These are phyloP conservation scores for Biscogniauxia marginata DNA, from an alignment of 2,329 filamentous ascomycete genomes.

Conservation along the genomic window DNA sequence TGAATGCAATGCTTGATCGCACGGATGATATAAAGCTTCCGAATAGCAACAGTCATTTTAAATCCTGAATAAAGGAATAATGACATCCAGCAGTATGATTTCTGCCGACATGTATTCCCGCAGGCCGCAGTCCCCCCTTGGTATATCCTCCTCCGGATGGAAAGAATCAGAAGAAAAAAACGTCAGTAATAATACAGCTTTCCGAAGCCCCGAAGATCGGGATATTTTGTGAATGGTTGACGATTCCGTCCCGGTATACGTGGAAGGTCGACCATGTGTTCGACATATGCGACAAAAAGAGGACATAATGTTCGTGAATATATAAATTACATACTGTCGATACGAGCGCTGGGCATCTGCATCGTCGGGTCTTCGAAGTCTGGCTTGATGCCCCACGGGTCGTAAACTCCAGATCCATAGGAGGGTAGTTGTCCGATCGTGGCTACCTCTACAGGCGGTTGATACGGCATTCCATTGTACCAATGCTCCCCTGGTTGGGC, in stretches of 20 bases:
- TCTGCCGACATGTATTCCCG: not conserved
- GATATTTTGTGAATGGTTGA: conserved; percentile 5
- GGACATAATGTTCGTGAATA: not conserved
- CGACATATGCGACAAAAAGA: conserved; percentile 6
- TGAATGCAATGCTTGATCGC: no score
- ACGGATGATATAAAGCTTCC: no score
- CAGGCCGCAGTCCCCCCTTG: not conserved
- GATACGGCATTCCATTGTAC: conserved; percentile 52
- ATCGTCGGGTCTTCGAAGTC: conserved; percentile 58
- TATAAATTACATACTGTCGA: conserved; percentile 51
- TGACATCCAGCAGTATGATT: not conserved
- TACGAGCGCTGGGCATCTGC: conserved; percentile 58
- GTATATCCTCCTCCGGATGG: not conserved
- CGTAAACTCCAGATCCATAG: conserved; percentile 50
- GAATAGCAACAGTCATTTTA: no score
- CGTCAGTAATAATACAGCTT: not conserved
- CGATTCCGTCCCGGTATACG: not conserved
- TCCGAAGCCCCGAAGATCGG: not conserved
- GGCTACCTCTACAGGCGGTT: conserved; percentile 56
- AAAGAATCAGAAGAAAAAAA: not conserved
- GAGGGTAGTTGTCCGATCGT: conserved; percentile 52
- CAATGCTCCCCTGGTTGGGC: conserved; percentile 50
- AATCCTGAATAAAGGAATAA: not conserved
- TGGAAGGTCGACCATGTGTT: not conserved
- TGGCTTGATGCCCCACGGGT: conserved; percentile 54